A percentile compares a stretch with the other conserved stretches of the same genome.
Conservation (phyloP, 345 rosid species). For the Atalantia buxifolia region DNA sequence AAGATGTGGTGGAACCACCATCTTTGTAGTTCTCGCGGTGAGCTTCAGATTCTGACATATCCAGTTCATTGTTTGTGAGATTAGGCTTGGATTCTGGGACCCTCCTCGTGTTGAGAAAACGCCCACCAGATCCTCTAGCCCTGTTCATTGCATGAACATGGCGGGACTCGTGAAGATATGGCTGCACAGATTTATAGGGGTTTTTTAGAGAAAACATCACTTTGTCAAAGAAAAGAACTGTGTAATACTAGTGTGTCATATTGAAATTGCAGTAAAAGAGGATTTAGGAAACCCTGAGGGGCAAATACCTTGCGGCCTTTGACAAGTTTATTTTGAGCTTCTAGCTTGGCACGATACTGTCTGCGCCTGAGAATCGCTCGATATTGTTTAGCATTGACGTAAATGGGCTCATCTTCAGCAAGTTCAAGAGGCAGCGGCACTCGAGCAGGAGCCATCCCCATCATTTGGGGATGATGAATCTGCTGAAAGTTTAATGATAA, state of each 20-base stretch:
- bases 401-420: slow-evolving; percentile 55
- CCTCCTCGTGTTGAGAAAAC: slow-evolving; percentile 65
- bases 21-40: slow-evolving; percentile 30
- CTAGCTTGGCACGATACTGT: slow-evolving; percentile 75
- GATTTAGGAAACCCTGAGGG: slow-evolving; percentile 1
- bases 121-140: slow-evolving; percentile 84
- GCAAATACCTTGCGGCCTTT: slow-evolving; percentile 60
- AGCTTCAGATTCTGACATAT: slow-evolving; percentile 36
- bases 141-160: slow-evolving; percentile 81
- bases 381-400: slow-evolving; percentile 84
- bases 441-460: slow-evolving; percentile 48
- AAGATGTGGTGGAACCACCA: slow-evolving; percentile 41
- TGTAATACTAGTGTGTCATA: not conserved
- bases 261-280: not conserved
- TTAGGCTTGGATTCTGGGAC: slow-evolving; percentile 36
- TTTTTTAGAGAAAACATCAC: not conserved
- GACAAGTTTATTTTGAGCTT: slow-evolving; percentile 68
- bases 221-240: not conserved
- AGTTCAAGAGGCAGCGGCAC: slow-evolving; percentile 62
- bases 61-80: slow-evolving; percentile 20
- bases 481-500: slow-evolving; percentile 28
- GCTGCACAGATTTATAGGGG: slow-evolving; percentile 36
- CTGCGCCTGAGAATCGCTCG: slow-evolving; percentile 81
- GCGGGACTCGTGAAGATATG: slow-evolving; percentile 86
- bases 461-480: slow-evolving; percentile 54